Base-by-base conservation (phyloP, 768 basidiomycete genomes). In the Russula emetica region DNA sequence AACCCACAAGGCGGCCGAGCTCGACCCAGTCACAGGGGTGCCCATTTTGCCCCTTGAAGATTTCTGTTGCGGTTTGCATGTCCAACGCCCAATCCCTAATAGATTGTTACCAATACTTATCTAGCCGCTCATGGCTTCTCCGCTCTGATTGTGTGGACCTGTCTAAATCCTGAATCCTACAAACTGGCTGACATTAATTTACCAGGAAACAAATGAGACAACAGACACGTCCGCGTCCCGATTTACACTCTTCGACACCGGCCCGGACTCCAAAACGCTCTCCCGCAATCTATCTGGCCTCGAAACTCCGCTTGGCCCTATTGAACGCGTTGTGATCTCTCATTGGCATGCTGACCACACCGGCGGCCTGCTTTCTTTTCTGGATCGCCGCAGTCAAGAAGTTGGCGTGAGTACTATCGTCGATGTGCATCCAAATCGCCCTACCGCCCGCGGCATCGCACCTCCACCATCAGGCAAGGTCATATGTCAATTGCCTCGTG, bases 111-210 rank as follows among this genome's bases (percentile, higher is more conserved):
- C 11, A 3, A 22, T 42, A 6, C 22, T n/a, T 22, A 11, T 36
- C 26, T 44, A 86, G 90, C 90, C 5, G 91, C 91, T 1, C 92
- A 94, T 75, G 92, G 92, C 1, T 87, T 94, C 69, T 83, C 90
- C n/a, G 85, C 84, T 36, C 76, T 93, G 52, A 85, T 94, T 67
- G 90, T 91, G 51, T 36, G 58, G 36, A 40, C 52, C 9, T 32
- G 42, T 32, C 24, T 34, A 40, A 28, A 26, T 20, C 11, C 45
- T 13, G n/a, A 8, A 24, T 32, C 40, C 20, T 50, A 14, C 47
- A 44, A 40, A 42, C 14, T 18, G 18, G 42, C 16, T 51, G 20
- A 59, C 42, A 34, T 56, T 30, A 58, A 24, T 55, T 9, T 28
- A 26, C 10, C 70, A 86, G 85, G 82, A 88, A 78, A 89, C 85